Evolutionary conservation across 148 eudicot genomes (phyloP).

Genomic region (Rhododendron williamsianum): DNA sequence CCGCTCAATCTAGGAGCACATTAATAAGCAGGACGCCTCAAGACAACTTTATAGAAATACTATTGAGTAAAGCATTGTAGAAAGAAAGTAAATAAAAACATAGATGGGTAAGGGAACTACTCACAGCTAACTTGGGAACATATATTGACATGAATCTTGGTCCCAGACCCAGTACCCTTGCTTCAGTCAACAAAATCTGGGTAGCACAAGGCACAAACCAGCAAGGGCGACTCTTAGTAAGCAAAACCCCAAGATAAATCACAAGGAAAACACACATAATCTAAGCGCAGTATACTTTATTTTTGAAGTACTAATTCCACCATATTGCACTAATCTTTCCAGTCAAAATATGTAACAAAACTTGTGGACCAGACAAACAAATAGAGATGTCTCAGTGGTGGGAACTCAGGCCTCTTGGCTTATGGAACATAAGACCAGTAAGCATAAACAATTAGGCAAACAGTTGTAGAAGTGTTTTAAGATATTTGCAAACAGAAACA

Average conservation of each 20-base stretch:
- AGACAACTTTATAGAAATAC: neutral
- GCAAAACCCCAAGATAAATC: neutral
- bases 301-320: neutral
- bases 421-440: neutral
- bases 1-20: constrained; percentile 60
- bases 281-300: neutral
- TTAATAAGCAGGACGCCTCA: neutral
- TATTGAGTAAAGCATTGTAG: neutral
- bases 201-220: neutral
- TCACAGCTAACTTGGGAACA: constrained; percentile 67
- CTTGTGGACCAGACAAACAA: neutral
- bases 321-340: neutral
- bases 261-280: neutral
- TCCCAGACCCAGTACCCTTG: constrained; percentile 84
- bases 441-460: neutral
- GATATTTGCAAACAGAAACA: neutral
- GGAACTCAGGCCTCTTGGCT: neutral
- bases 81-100: neutral
- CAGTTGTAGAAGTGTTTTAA: neutral
- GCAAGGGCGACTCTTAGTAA: neutral
- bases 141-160: constrained; percentile 93
- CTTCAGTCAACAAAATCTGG: constrained; percentile 73
- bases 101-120: constrained; percentile 15
- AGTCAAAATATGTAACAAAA: neutral
- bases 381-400: neutral